Conservation (phyloP, 805 yeast species). For the Spencermartinsiella europaea region DNA sequence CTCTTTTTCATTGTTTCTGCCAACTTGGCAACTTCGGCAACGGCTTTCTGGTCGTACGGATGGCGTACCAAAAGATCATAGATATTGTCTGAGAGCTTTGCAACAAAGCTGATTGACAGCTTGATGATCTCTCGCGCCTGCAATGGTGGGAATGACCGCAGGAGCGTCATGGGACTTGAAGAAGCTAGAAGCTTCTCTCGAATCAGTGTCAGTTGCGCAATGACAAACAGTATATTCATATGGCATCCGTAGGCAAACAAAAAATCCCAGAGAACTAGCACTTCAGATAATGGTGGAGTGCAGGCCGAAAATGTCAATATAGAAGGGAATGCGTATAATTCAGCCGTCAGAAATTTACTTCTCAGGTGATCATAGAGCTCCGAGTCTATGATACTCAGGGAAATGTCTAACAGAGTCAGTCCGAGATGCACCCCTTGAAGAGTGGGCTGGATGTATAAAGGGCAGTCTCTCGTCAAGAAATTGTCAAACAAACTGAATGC, state of each 20-base stretch:
- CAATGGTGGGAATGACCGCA: slow-evolving; percentile 67
- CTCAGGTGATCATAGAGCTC: slow-evolving; percentile 54
- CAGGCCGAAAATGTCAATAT: slow-evolving; percentile 82
- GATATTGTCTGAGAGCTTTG: slow-evolving; percentile 62
- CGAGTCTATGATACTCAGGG: slow-evolving; percentile 68
- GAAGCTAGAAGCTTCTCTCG: slow-evolving; percentile 57
- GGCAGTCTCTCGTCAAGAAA: slow-evolving; percentile 59
- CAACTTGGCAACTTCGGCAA: slow-evolving; percentile 8
- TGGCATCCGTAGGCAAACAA: slow-evolving; percentile 88
- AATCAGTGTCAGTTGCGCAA: slow-evolving; percentile 72
- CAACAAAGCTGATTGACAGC: slow-evolving; percentile 71
- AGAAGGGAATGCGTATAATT: slow-evolving; percentile 68
- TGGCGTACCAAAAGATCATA: slow-evolving; percentile 62
- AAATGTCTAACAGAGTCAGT: slow-evolving; percentile 60
- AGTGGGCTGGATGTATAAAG: slow-evolving; percentile 71
- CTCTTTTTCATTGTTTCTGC: slow-evolving; percentile 7
- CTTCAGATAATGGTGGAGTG: slow-evolving; percentile 76
- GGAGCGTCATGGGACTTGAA: slow-evolving; percentile 63
- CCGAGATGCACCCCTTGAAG: slow-evolving; percentile 81
- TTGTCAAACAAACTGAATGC: slow-evolving; percentile 69
- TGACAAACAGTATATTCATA: slow-evolving; percentile 75
- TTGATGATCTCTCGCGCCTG: slow-evolving; percentile 72
- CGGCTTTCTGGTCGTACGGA: slow-evolving; percentile 42
- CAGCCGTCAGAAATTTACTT: slow-evolving; percentile 68
- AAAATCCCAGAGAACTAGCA: slow-evolving; percentile 81